Evolutionary conservation across 2,329 filamentous ascomycete genomes (phyloP).

Genomic region (Orbilia quercus): DNA sequence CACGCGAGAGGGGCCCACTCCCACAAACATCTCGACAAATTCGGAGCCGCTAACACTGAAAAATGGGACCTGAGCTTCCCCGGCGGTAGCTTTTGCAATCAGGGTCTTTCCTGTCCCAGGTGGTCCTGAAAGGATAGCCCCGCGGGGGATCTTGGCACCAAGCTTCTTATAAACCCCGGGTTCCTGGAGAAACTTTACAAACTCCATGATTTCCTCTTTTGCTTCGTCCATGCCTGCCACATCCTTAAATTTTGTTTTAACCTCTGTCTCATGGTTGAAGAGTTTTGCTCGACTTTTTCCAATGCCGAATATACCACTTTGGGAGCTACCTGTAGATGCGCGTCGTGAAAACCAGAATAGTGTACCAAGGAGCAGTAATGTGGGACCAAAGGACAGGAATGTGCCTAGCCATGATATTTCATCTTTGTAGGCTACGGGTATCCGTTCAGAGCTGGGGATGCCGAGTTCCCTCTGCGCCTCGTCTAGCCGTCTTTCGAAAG

Average conservation of each 20-base stretch:
- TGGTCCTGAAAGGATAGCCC: slow-evolving; percentile 95
- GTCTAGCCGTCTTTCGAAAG: slow-evolving; percentile 89
- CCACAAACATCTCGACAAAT: slow-evolving; percentile 99
- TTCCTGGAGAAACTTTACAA: slow-evolving; percentile 95
- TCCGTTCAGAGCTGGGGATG: slow-evolving; percentile 87
- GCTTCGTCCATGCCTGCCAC: slow-evolving; percentile 98
- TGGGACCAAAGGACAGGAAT: slow-evolving; percentile 83
- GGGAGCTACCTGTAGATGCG: slow-evolving; percentile 74
- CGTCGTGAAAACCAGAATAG: slow-evolving; percentile 82
- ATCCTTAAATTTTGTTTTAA: slow-evolving; percentile 97
- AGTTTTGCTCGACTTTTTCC: slow-evolving; percentile 94
- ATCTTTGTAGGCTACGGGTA: slow-evolving; percentile 86
- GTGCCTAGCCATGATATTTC: slow-evolving; percentile 79
- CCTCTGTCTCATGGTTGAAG: slow-evolving; percentile 95
- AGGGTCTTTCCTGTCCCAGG: slow-evolving; percentile 98
- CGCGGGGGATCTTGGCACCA: slow-evolving; percentile 96
- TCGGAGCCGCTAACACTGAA: slow-evolving; percentile 98
- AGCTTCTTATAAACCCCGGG: slow-evolving; percentile 92
- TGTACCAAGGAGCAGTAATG: slow-evolving; percentile 83
- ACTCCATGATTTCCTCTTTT: slow-evolving; percentile 98
- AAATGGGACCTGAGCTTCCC: slow-evolving; percentile 96
- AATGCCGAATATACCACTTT: slow-evolving; percentile 90
- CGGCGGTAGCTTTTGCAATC: slow-evolving; percentile 94
- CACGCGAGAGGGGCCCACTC: slow-evolving; percentile 94
- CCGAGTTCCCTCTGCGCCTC: slow-evolving; percentile 86